A percentile compares a stretch with the other conserved stretches of the same genome.
phyloP scores from a whole-genome alignment of 2,329 filamentous ascomycete genomes.

The Fusarium sp. region DNA sequence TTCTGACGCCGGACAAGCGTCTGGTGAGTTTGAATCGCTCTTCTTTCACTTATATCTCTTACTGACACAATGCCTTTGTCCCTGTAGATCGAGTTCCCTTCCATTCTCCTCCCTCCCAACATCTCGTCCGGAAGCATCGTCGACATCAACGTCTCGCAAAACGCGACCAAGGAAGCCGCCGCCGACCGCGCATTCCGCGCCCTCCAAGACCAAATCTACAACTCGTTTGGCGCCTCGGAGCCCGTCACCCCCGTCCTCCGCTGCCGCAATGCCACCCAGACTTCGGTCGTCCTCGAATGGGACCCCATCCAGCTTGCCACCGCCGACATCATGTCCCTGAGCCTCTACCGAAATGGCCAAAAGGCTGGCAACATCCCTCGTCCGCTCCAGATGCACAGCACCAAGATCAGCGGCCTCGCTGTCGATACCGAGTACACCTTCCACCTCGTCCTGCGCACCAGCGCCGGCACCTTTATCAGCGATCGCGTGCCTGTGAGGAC shows the following conservation, averaged over 20 bases:
- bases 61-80: slow-evolving; percentile 35
- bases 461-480: slow-evolving; percentile 86
- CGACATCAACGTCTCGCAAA: slow-evolving; percentile 94
- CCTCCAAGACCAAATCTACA: slow-evolving; percentile 90
- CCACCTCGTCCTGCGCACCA: slow-evolving; percentile 90
- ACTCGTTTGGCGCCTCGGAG: slow-evolving; percentile 84
- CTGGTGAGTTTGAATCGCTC: slow-evolving; percentile 70
- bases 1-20: slow-evolving; percentile 96
- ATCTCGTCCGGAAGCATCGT: slow-evolving; percentile 98
- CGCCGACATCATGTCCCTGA: slow-evolving; percentile 88
- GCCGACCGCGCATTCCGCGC: slow-evolving; percentile 81
- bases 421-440: slow-evolving; percentile 97
- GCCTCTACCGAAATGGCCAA: slow-evolving; percentile 93
- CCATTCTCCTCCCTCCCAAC: slow-evolving; percentile 93
- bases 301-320: slow-evolving; percentile 94
- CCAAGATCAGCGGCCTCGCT: slow-evolving; percentile 96
- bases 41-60: not conserved
- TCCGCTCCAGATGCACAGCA: slow-evolving; percentile 88
- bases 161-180: slow-evolving; percentile 80
- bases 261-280: slow-evolving; percentile 97
- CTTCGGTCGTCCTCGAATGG: slow-evolving; percentile 98
- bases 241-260: slow-evolving; percentile 83
- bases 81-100: slow-evolving; percentile 94
- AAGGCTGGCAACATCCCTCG: slow-evolving; percentile 96
- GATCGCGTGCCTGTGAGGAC: slow-evolving; percentile 89